A percentile compares a stretch with the other conserved stretches of the same genome.
phyloP scores from a whole-genome alignment of 495 filamentous ascomycete species.

The Podospora sp. region DNA sequence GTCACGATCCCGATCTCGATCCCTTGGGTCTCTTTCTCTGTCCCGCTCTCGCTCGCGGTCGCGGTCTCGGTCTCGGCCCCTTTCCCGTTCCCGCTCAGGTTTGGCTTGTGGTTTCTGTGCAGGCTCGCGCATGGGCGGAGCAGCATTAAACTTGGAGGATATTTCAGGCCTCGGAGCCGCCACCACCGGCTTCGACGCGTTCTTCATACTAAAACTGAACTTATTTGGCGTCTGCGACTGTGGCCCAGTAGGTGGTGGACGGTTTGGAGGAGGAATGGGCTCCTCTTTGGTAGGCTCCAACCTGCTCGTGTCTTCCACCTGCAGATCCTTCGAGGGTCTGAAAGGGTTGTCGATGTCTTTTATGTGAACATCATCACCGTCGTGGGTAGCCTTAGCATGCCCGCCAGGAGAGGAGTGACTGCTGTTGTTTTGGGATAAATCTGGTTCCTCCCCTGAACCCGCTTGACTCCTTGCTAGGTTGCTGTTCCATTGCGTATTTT shows the following conservation, averaged over 20 bases:
- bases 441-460: slow-evolving; percentile 33
- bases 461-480: slow-evolving; percentile 24
- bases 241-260: slow-evolving; percentile 53
- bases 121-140: slow-evolving; percentile 43
- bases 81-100: slow-evolving; percentile 37
- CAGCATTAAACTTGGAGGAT: slow-evolving; percentile 69
- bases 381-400: slow-evolving; percentile 36
- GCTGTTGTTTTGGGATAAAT: slow-evolving; percentile 34
- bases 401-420: slow-evolving; percentile 51
- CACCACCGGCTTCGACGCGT: slow-evolving; percentile 60
- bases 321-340: slow-evolving; percentile 63
- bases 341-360: slow-evolving; percentile 64
- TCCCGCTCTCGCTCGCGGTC: slow-evolving; percentile 28
- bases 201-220: slow-evolving; percentile 87
- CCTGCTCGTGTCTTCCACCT: slow-evolving; percentile 62
- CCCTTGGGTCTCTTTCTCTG: slow-evolving; percentile 13
- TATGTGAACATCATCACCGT: slow-evolving; percentile 32
- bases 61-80: slow-evolving; percentile 13
- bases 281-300: slow-evolving; percentile 48
- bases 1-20: slow-evolving; percentile 39
- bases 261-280: slow-evolving; percentile 43
- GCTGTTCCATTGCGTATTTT: slow-evolving; percentile 39
- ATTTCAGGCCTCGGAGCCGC: slow-evolving; percentile 70
- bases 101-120: slow-evolving; percentile 37
- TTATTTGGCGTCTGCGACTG: slow-evolving; percentile 57